A percentile compares a stretch with the other conserved stretches of the same genome.
Conservation (phyloP, 202 grass and related monocot genomes). For the Cymbopogon flexuosus region DNA sequence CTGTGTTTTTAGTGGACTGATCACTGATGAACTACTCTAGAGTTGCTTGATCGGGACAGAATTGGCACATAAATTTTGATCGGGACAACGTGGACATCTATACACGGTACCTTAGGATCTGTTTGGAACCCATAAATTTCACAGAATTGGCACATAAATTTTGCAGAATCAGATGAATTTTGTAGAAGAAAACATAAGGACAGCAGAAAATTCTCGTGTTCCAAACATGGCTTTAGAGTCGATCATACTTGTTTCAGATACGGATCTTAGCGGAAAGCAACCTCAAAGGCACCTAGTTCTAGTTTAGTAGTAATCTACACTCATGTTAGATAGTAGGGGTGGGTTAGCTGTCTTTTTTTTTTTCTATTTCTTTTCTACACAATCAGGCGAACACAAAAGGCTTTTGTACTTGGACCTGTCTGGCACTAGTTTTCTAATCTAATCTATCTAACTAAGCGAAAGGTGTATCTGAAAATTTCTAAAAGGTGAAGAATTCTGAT, state of each 20-base stretch:
- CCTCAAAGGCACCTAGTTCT: constrained; percentile 1
- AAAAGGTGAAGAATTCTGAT: not conserved
- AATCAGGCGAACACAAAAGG: not conserved
- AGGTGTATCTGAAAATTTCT: not conserved
- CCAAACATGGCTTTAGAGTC: too few species aligned
- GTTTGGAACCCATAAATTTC: too few species aligned
- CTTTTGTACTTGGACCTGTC: constrained; percentile 9
- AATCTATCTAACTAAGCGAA: not conserved
- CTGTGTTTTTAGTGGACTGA: too few species aligned
- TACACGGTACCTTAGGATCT: not conserved
- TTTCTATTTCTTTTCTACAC: not conserved
- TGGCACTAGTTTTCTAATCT: not conserved
- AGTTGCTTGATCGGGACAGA: too few species aligned
- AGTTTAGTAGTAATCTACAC: constrained; percentile 4
- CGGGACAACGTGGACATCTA: not conserved
- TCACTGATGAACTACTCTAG: too few species aligned
- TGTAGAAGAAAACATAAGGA: too few species aligned
- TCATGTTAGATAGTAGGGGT: not conserved
- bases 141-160: too few species aligned
- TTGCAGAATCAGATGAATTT: too few species aligned
- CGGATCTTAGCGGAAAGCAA: constrained; percentile 20
- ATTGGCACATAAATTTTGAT: too few species aligned
- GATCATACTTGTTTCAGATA: not conserved
- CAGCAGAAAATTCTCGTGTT: too few species aligned
- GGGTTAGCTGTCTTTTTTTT: not conserved